Conservation (phyloP, 345 rosid species). For the Trapa bicornis region DNA sequence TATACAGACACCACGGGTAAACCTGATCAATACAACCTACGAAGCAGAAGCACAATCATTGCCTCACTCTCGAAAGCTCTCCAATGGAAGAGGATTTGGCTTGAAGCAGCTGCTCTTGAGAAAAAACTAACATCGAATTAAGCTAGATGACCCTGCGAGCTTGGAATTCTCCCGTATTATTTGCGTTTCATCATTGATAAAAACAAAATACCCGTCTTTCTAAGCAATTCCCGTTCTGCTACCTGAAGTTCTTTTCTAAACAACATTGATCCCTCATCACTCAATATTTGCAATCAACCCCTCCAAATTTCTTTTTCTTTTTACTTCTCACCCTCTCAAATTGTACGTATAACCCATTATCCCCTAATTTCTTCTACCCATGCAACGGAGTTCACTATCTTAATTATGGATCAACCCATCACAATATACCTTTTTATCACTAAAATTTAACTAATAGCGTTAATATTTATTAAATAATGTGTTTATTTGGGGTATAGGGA, state of each 20-base stretch:
- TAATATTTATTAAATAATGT: too few relatives aligned
- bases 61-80: background rate
- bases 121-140: too few relatives aligned
- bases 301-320: background rate
- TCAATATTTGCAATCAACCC: background rate
- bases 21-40: background rate
- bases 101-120: background rate
- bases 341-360: too few relatives aligned
- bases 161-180: background rate
- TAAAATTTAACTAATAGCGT: too few relatives aligned
- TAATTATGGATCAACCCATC: too few relatives aligned
- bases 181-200: background rate
- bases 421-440: too few relatives aligned
- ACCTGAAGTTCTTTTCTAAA: background rate
- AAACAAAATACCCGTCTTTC: too few relatives aligned
- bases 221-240: background rate
- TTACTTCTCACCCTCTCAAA: too few relatives aligned
- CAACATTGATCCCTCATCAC: background rate
- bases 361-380: too few relatives aligned
- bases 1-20: background rate
- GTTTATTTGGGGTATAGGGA: background rate
- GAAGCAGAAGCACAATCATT: background rate
- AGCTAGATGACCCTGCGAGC: background rate
- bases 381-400: too few relatives aligned
- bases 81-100: background rate